Evolutionary conservation across 352 stramenopile species (phyloP), one percentile per base, ranked within the genome.

Genomic region (Globisporangium rhizosaccharum): DNA sequence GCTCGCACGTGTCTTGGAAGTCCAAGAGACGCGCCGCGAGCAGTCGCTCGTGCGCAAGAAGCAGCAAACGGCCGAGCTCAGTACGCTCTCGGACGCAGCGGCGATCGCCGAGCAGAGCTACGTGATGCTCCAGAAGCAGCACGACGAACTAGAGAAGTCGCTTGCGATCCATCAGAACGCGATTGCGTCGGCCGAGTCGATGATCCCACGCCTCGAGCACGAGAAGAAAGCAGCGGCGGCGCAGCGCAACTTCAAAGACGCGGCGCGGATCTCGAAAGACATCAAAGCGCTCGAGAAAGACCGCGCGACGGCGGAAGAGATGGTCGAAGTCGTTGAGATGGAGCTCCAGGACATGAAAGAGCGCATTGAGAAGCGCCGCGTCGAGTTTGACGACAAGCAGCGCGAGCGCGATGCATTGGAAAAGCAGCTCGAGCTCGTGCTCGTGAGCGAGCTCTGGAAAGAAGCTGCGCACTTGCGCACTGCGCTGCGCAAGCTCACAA

Each of bases 201-300:
- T 90, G 72, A 87, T 94, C 50, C 85, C 85, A 1, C 73, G 76
- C 10, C 71, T 92, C 12, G 85, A 92, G 49, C 70, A 85, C 45
- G 85, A 94, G 50, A 94, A 94, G 65, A 91, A 92, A 59, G 63
- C 68, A 0, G 80, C 85, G 26, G 85, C 82, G 36, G 64, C 82
- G 14, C 75, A 91, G 52, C 76, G 85, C n/a, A 92, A 94, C 62
- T 94, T 94, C 59, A 92, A 94, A 62, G 85, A 94, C 42, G 85
- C 85, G 7, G 85, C 85, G 2, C 71, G 82, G 20, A 87, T 94
- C 23, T 92, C 85, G 4, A 92, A 94, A 57, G 85, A 92, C 49
- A 92, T 94, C 56, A 94, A 94, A 68, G 77, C 79, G 18, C 53
- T 94, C 3, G 85, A 94, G 65, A 94, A 94, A 50, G 85, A 94